phyloP scores from a whole-genome alignment of 2,329 filamentous ascomycete genomes.

The Magnaporthiopsis poae region DNA sequence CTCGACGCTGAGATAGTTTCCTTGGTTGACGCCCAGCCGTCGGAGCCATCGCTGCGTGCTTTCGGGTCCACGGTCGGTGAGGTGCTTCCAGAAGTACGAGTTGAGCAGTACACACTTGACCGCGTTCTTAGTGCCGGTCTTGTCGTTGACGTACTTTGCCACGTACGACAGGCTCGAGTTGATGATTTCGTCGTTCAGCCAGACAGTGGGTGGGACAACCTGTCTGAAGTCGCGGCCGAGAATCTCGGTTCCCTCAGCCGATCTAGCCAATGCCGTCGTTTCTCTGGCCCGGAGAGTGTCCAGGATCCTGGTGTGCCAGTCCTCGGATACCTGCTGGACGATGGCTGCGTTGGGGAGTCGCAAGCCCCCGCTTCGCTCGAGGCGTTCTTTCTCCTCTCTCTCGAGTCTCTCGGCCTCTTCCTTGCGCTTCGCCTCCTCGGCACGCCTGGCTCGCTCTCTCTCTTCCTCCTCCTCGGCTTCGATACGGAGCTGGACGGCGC shows the following conservation, averaged over 20 bases:
- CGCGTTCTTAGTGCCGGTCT: constrained; percentile 42
- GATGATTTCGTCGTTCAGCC: constrained; percentile 71
- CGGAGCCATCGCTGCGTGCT: constrained; percentile 46
- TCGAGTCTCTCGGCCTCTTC: constrained; percentile 1
- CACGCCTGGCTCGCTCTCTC: constrained; percentile 2
- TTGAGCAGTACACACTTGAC: constrained; percentile 55
- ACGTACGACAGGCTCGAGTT: constrained; percentile 56
- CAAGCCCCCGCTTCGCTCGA: constrained; percentile 15
- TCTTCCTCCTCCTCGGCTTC: constrained; percentile 2
- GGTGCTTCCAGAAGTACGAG: constrained; percentile 54
- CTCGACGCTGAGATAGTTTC: constrained; percentile 55
- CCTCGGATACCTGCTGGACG: constrained; percentile 21
- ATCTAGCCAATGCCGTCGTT: constrained; percentile 30
- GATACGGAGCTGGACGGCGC: background rate
- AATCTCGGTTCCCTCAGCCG: constrained; percentile 41
- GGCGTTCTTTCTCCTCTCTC: constrained; percentile 15
- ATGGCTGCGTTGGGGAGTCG: constrained; percentile 18
- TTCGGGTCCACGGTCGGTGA: constrained; percentile 37
- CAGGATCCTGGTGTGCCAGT: constrained; percentile 29
- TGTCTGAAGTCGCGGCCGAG: constrained; percentile 52
- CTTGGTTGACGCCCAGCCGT: constrained; percentile 44
- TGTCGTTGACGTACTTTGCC: constrained; percentile 47
- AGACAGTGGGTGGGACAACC: constrained; percentile 45
- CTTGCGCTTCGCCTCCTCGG: background rate
- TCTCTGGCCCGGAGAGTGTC: constrained; percentile 25